Evolutionary conservation across 192 early-diverging fungal species (phyloP).

Genomic region (Rhizoclosmatium sp.): DNA sequence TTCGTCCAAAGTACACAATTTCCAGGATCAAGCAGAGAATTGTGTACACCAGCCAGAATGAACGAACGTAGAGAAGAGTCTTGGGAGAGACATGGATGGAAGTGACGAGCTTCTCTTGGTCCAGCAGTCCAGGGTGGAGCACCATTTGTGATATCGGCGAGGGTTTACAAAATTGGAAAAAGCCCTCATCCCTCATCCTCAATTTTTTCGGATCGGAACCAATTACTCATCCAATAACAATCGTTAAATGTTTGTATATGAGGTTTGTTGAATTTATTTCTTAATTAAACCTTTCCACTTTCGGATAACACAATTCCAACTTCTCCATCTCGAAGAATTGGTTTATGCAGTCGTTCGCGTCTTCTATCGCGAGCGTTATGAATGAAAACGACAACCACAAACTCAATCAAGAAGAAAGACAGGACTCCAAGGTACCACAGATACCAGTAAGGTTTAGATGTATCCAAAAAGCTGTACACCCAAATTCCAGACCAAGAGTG

Average conservation of each 20-base stretch:
- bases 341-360: conserved; percentile 18
- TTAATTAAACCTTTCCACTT: too few species aligned
- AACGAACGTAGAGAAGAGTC: conserved; percentile 1
- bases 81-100: conserved; percentile 24
- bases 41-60: background rate
- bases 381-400: background rate
- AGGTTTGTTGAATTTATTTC: too few species aligned
- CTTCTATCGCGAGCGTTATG: conserved; percentile 10
- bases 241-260: too few species aligned
- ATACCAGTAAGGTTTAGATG: background rate
- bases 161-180: too few species aligned
- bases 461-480: background rate
- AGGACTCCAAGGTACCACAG: conserved; percentile 7
- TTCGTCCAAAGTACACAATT: background rate
- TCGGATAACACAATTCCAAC: too few species aligned
- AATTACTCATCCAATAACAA: too few species aligned
- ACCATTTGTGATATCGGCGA: too few species aligned
- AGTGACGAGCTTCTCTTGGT: conserved; percentile 16
- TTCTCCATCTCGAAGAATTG: too few species aligned
- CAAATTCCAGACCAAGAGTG: background rate
- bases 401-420: background rate
- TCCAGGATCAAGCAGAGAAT: background rate
- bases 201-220: too few species aligned
- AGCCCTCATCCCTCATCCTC: too few species aligned
- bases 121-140: background rate